Evolutionary conservation across 768 basidiomycete species (phyloP), one percentile per base, ranked within the genome.

Genomic region (Suillus subalutaceus): DNA sequence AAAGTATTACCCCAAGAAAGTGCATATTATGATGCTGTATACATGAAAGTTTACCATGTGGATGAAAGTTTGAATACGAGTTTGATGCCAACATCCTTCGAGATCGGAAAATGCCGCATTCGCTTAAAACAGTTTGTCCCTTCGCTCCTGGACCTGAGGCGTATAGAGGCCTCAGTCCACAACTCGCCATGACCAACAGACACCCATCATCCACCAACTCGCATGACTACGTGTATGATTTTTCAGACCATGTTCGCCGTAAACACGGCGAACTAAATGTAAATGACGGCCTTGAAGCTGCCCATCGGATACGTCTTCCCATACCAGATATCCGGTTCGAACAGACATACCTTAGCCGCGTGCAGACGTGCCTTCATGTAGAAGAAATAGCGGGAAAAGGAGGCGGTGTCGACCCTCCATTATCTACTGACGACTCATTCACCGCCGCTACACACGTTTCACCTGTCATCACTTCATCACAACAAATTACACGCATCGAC

Each of bases 251-350:
- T 61, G 75, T 69, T 43, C 48, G 64, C 13, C 57, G 59, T 53
- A 62, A 63, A 38, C 66, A 59, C 32, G 50, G 74, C 55, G n/a
- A 65, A 62, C 65, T 67, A 5, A 61, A 71, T 37, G 69, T 67
- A 5, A 61, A 71, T 37, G 69, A 70, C 35, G 41, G 35, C 20
- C 55, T 62, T 30, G 69, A 53, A 44, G 35, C 63, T 32, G 48
- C 69, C 1, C 71, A 74, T 38, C 78, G 76, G n/a, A 75, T 72
- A 16, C 82, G 78, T 61, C 74, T 88, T n/a, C 85, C 87, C 32
- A 87, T 92, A 62, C 90, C 91, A 35, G 91, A 93, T 73, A 78
- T 92, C 44, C 90, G 91, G 35, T 92, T 91, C 79, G 91, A 93
- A 72, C 83, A 86, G 65, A 88, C 85, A 61, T 93, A 90, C 74